phyloP scores from a whole-genome alignment of 1,139 yeast genomes.

The Kazachstania sp. region DNA sequence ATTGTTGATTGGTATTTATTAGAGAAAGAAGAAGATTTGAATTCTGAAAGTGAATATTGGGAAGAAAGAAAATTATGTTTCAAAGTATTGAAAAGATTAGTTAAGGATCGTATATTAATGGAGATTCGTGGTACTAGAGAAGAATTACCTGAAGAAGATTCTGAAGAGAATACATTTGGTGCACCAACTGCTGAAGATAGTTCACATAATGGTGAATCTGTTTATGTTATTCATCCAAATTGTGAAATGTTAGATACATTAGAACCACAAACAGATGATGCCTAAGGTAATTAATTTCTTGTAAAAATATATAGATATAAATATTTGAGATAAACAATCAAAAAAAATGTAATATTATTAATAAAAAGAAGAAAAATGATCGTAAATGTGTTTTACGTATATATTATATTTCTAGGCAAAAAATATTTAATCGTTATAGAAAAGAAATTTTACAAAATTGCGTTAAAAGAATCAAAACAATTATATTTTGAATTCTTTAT shows the following conservation, averaged over 20 bases:
- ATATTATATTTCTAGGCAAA: no score
- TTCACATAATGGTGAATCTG: constrained; percentile 31
- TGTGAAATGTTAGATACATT: constrained; percentile 57
- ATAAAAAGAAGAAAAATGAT: background rate
- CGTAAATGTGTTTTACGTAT: no score
- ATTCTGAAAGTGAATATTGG: constrained; percentile 63
- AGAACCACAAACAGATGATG: constrained; percentile 9
- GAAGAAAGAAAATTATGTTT: constrained; percentile 62
- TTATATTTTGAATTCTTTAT: constrained; percentile 32
- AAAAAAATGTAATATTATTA: background rate
- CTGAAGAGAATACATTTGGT: constrained; percentile 27
- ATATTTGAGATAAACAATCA: no score
- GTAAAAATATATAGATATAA: background rate
- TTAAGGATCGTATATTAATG: constrained; percentile 79
- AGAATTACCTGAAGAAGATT: constrained; percentile 34
- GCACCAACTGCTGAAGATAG: constrained; percentile 17
- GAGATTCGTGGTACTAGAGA: constrained; percentile 57
- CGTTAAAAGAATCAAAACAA: no score
- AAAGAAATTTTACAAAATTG: background rate
- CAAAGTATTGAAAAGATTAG: constrained; percentile 77
- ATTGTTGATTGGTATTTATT: constrained; percentile 75
- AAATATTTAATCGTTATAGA: no score
- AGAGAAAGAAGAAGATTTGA: constrained; percentile 63
- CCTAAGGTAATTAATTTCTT: no score
- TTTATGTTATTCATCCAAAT: constrained; percentile 85